Percentiles rank a stretch among this genome's conserved stretches.
phyloP scores from a whole-genome alignment of 1,284 basidiomycete species.

The Albatrellus sp. region DNA sequence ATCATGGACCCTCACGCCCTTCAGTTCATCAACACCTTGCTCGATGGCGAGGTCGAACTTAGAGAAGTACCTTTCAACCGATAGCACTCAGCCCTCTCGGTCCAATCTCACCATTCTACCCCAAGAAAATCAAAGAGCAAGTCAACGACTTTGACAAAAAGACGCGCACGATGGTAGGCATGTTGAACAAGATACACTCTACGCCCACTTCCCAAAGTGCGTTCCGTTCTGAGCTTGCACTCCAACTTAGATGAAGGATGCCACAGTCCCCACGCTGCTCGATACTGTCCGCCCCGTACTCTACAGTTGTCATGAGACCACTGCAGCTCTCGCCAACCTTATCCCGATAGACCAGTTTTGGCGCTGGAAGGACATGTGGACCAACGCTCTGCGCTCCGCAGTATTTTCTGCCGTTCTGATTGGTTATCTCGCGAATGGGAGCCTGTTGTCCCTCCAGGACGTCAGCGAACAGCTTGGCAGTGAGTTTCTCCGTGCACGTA shows the following conservation, averaged over 20 bases:
- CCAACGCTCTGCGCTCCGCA: slow-evolving; percentile 46
- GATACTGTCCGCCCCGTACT: slow-evolving; percentile 43
- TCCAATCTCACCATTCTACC: not conserved
- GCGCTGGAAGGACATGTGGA: slow-evolving; percentile 76
- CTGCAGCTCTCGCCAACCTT: slow-evolving; percentile 35
- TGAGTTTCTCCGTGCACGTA: slow-evolving; percentile 25
- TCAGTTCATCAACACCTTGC: slow-evolving; percentile 35
- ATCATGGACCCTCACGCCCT: slow-evolving; percentile 46
- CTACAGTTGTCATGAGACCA: slow-evolving; percentile 37
- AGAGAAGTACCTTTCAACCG: slow-evolving; percentile 28
- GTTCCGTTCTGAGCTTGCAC: slow-evolving; percentile 2
- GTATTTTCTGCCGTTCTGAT: slow-evolving; percentile 57
- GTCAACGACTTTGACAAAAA: slow-evolving; percentile 64
- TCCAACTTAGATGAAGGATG: slow-evolving; percentile 3
- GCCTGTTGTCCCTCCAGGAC: slow-evolving; percentile 44
- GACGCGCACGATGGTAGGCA: slow-evolving; percentile 48
- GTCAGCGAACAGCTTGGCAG: slow-evolving; percentile 50
- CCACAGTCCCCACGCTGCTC: slow-evolving; percentile 46
- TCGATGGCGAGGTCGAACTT: slow-evolving; percentile 38
- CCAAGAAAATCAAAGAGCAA: slow-evolving; percentile 66
- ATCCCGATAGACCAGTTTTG: slow-evolving; percentile 67
- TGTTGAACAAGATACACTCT: slow-evolving; percentile 66
- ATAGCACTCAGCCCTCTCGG: not conserved
- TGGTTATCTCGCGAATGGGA: slow-evolving; percentile 50
- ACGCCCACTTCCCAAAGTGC: slow-evolving; percentile 49